Evolutionary conservation across 495 filamentous ascomycete genomes (phyloP), one percentile per base, ranked within the genome.

Genomic region (Xylaria intraflava): DNA sequence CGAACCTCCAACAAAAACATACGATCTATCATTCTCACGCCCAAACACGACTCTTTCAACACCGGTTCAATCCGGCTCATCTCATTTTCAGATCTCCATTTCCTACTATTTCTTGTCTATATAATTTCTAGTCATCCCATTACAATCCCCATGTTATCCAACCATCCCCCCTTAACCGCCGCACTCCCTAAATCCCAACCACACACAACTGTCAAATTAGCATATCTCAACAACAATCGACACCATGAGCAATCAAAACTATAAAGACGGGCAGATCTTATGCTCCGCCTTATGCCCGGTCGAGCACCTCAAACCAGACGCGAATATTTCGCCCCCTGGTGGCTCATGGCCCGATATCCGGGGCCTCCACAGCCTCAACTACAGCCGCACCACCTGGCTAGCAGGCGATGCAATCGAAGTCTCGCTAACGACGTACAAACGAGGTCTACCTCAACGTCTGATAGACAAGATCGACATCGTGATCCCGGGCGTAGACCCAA

Each of bases 331-430:
- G 14, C 1, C 30, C 46, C 7, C n/a, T 47, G 10, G 3, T 3
- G 1, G 8, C 2, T 51, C 19, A 2, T 63, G 50, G 53, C 63
- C 63, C 1, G 52, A 61, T 4, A 48, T 61, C n/a, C 43, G 48
- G 23, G 61, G 60, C 22, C 56, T 66, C 10, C 43, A 50, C 42
- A 30, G 45, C 9, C 57, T 66, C 11, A 59, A 64, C 41, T 38
- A 20, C 11, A 42, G 36, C 46, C 60, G 58, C 17, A 38, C 31
- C 5, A 17, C 7, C 5, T 61, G 55, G 60, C 23, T 61, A 1
- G 51, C 43, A 6, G 60, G 35, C 3, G 44, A 53, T 24, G 55
- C 58, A 0, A 59, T 66, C 16, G 58, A 61, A n/a, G 40, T 12
- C n/a, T 38, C 58, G n/a, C 17, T 66, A 12, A 19, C 7, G n/a